Conservation (phyloP, 192 early-diverging fungal genomes). For the Coemansia sp. region DNA sequence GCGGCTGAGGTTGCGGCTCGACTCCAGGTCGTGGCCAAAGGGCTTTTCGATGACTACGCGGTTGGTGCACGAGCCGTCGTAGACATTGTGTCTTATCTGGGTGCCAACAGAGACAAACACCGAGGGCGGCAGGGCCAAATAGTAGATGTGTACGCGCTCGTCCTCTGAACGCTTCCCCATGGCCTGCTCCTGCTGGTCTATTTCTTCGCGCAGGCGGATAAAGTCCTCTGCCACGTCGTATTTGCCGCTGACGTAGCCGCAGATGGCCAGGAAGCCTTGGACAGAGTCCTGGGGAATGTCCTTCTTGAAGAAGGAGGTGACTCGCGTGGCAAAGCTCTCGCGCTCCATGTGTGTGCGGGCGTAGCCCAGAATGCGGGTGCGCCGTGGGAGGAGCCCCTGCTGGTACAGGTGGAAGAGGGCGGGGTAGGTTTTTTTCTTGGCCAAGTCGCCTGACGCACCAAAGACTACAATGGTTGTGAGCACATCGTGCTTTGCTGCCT, state of each 20-base stretch:
- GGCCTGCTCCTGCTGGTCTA: slow-evolving; percentile 58
- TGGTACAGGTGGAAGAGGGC: slow-evolving; percentile 92
- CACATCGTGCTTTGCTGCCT: slow-evolving; percentile 48
- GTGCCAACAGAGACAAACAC: slow-evolving; percentile 86
- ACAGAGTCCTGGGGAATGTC: slow-evolving; percentile 28
- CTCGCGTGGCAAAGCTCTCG: slow-evolving; percentile 66
- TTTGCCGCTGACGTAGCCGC: slow-evolving; percentile 78
- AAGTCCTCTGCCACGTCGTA: slow-evolving; percentile 79
- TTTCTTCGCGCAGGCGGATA: slow-evolving; percentile 62
- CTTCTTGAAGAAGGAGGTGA: slow-evolving; percentile 62
- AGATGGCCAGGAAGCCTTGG: slow-evolving; percentile 61
- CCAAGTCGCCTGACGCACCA: slow-evolving; percentile 91
- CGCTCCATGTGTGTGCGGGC: slow-evolving; percentile 76
- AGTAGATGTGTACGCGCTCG: slow-evolving; percentile 78
- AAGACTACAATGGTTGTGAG: slow-evolving; percentile 65
- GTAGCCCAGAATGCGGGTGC: slow-evolving; percentile 83
- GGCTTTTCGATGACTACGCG: slow-evolving; percentile 97
- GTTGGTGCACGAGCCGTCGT: slow-evolving; percentile 64
- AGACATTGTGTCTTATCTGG: slow-evolving; percentile 69
- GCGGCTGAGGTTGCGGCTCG: slow-evolving; percentile 68
- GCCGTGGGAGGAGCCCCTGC: slow-evolving; percentile 74
- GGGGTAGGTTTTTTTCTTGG: slow-evolving; percentile 98
- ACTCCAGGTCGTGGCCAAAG: slow-evolving; percentile 90
- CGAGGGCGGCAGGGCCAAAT: slow-evolving; percentile 94
- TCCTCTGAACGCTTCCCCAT: slow-evolving; percentile 37